A percentile compares a stretch with the other conserved stretches of the same genome.
Evolutionary conservation across 257 asterid genomes (phyloP).

Genomic region (Nicotiana tomentosiformis): DNA sequence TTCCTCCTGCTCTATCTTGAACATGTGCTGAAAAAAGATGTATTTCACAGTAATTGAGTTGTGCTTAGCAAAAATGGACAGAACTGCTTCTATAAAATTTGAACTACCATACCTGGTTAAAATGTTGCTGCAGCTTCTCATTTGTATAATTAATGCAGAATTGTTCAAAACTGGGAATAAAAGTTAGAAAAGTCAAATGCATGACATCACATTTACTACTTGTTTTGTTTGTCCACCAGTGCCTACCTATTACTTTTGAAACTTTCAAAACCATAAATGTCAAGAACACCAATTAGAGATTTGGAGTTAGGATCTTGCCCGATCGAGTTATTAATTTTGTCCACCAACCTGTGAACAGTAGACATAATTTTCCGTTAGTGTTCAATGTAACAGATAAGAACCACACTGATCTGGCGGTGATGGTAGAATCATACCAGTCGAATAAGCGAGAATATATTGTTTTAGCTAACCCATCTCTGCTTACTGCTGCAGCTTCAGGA

Average conservation of each 20-base stretch:
- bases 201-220: neutral
- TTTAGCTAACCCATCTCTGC: conserved; percentile 95
- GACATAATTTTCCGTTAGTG: neutral
- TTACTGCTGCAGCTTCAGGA: conserved; percentile 72
- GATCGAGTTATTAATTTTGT: conserved; percentile 77
- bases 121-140: conserved; percentile 98
- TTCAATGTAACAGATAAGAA: neutral
- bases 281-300: conserved; percentile 91
- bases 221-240: conserved; percentile 9
- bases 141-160: conserved; percentile 92
- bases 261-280: conserved; percentile 97
- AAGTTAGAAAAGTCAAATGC: conserved; percentile 14
- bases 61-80: conserved; percentile 2
- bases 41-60: conserved; percentile 19
- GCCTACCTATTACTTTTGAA: conserved; percentile 79
- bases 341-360: conserved; percentile 73
- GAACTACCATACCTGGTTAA: conserved; percentile 67
- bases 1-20: conserved; percentile 99
- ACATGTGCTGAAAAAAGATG: conserved; percentile 69
- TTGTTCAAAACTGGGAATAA: conserved; percentile 76
- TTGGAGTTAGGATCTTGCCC: conserved; percentile 89
- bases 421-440: conserved; percentile 59
- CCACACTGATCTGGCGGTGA: conserved; percentile 6
- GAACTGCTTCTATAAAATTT: conserved; percentile 14
- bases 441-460: conserved; percentile 86